Evolutionary conservation across 2,329 filamentous ascomycete species (phyloP), one percentile per base, ranked within the genome.

Genomic region (Colletotrichum simmondsii): DNA sequence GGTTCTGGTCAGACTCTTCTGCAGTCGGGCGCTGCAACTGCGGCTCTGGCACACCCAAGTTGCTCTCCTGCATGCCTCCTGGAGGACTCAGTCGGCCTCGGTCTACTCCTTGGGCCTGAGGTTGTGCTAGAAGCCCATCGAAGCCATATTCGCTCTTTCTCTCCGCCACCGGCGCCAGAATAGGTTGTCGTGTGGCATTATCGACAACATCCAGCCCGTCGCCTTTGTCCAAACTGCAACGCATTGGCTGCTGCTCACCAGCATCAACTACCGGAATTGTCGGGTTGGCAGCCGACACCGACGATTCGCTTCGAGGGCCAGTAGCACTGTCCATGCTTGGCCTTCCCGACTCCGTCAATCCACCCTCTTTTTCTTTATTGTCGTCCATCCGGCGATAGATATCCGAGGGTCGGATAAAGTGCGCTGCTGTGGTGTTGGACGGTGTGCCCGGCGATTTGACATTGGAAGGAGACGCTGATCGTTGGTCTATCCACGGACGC

Each of bases 341-440:
- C 64, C 89, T 85, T 24, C 86, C 83, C 11, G 88, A 89, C 2
- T 92, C 91, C 69, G 89, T 81, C 1, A 89, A 90, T 68, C 86
- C 85, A 49, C 87, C 83, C 75, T 89, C 87, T 75, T 84, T 87
- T 74, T 89, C 86, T 65, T 86, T 87, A 75, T 94, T 92, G 75
- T 94, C 92, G 65, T 90, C 90, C 80, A 92, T 87, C 6, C 92
- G 90, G 78, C 89, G 92, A 80, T 96, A 95, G 54, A 95, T 92
- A 76, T 97, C 94, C 14, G 92, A 89, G 2, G 94, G 93, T 49
- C 93, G 88, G 68, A 95, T 87, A 75, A 96, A 92, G 0, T 91
- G 88, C 24, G 90, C 82, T 1, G 89, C 80, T 76, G 91, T 92
- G 62, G 83, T 79, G 76, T 91, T 92, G 64, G 83, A 80, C 49